Evolutionary conservation across 1,139 yeast species (phyloP).

Genomic region (Kodamaea plutei): DNA sequence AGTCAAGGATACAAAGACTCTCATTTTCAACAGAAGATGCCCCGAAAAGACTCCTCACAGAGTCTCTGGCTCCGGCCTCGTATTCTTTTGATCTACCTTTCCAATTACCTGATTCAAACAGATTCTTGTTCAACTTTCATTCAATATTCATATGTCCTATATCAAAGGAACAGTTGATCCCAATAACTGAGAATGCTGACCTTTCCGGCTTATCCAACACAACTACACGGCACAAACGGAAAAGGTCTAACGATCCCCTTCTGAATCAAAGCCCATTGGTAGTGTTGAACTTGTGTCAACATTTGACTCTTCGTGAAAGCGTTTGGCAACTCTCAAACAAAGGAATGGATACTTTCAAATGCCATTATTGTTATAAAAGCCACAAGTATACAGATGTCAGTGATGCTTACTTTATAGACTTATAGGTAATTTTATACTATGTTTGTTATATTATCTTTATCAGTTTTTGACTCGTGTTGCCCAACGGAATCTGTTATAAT

Average conservation of each 20-base stretch:
- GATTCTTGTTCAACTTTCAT: conserved; percentile 56
- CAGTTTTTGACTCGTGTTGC: background rate
- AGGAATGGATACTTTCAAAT: conserved; percentile 42
- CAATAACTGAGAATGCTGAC: conserved; percentile 33
- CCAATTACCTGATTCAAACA: conserved; percentile 38
- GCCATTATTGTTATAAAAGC: conserved; percentile 48
- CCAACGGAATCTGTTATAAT: background rate
- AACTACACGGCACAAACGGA: conserved; percentile 23
- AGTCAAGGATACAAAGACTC: conserved; percentile 32
- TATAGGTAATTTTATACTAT: conserved; percentile 13
- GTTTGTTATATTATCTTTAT: background rate
- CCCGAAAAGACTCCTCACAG: conserved; percentile 1
- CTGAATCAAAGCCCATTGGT: conserved; percentile 39
- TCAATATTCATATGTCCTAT: conserved; percentile 91
- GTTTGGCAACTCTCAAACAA: conserved; percentile 40
- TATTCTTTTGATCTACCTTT: conserved; percentile 39
- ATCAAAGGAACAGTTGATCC: conserved; percentile 67
- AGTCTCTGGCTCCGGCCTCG: conserved; percentile 19
- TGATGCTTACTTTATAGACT: conserved; percentile 44
- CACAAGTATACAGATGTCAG: conserved; percentile 40
- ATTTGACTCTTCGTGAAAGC: conserved; percentile 43
- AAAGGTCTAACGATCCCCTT: conserved; percentile 11
- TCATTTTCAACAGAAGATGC: conserved; percentile 7
- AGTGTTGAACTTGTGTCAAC: conserved; percentile 41
- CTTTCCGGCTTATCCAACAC: too few species aligned